Evolutionary conservation across 2,329 filamentous ascomycete species (phyloP).

Genomic region (Beauveria scarabaeidicola): DNA sequence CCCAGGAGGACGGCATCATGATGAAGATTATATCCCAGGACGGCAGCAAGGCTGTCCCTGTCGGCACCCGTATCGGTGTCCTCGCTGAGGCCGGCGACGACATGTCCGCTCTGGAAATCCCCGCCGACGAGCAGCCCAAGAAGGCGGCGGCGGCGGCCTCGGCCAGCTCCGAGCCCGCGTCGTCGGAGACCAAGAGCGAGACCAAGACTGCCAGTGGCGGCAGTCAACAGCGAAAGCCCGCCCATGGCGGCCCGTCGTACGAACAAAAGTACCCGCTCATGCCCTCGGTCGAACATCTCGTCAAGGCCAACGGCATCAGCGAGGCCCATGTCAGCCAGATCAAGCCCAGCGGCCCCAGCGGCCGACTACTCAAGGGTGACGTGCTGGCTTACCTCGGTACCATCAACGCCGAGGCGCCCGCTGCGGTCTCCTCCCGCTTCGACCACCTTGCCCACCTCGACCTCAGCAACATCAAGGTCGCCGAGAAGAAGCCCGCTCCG

Average conservation of each 20-base stretch:
- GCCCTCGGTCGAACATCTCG: constrained; percentile 75
- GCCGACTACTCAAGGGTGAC: constrained; percentile 88
- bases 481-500: constrained; percentile 38
- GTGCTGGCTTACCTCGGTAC: constrained; percentile 81
- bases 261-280: constrained; percentile 65
- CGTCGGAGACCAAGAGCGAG: constrained; percentile 19
- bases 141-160: constrained; percentile 25
- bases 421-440: constrained; percentile 61
- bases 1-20: constrained; percentile 79
- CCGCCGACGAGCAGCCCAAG: constrained; percentile 52
- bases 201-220: constrained; percentile 20
- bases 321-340: constrained; percentile 72
- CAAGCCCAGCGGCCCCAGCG: constrained; percentile 76
- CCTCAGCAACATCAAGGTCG: constrained; percentile 88
- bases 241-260: constrained; percentile 39
- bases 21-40: constrained; percentile 72
- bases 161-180: constrained; percentile 13
- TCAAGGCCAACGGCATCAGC: constrained; percentile 70
- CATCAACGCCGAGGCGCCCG: constrained; percentile 64
- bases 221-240: constrained; percentile 26
- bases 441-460: constrained; percentile 76
- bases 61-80: constrained; percentile 74
- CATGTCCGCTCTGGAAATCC: constrained; percentile 63
- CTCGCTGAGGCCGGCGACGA: constrained; percentile 77
- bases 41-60: constrained; percentile 67